These are phyloP conservation scores for Auricularia sp. DNA, from an alignment of 768 basidiomycete genomes.

Conservation along the genomic window DNA sequence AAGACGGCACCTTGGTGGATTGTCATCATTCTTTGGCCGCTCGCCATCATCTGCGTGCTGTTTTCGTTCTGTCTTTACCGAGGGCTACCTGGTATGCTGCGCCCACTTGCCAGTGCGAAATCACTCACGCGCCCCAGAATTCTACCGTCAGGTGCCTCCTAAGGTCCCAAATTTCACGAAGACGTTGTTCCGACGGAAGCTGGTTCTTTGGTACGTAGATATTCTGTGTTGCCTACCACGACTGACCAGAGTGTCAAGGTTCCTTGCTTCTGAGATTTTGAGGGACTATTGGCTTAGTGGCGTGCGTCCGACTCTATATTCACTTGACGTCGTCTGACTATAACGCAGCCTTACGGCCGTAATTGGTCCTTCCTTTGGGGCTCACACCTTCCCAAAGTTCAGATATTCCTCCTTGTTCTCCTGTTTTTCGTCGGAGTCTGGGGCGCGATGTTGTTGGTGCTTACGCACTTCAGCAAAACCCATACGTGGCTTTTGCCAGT, in stretches of 20 bases:
- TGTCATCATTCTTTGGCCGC: slow-evolving; percentile 69
- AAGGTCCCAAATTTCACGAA: slow-evolving; percentile 88
- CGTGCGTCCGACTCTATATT: slow-evolving; percentile 31
- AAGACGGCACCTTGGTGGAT: slow-evolving; percentile 71
- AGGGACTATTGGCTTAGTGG: slow-evolving; percentile 90
- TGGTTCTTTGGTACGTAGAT: slow-evolving; percentile 64
- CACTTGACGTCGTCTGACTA: slow-evolving; percentile 8
- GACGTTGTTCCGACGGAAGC: slow-evolving; percentile 81
- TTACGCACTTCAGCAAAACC: slow-evolving; percentile 83
- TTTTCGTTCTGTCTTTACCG: slow-evolving; percentile 69
- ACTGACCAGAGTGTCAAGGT: slow-evolving; percentile 18
- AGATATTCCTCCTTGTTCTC: slow-evolving; percentile 68
- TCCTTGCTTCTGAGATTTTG: slow-evolving; percentile 83
- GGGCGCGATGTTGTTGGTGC: slow-evolving; percentile 59
- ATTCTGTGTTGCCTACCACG: background rate
- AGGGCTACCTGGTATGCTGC: slow-evolving; percentile 65
- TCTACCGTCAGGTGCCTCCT: slow-evolving; percentile 86
- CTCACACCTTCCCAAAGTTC: slow-evolving; percentile 71
- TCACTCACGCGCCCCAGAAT: slow-evolving; percentile 37
- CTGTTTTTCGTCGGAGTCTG: slow-evolving; percentile 83
- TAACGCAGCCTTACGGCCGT: slow-evolving; percentile 68
- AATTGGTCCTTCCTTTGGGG: slow-evolving; percentile 94
- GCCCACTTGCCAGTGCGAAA: slow-evolving; percentile 4
- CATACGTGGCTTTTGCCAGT: slow-evolving; percentile 94
- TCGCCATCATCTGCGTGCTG: slow-evolving; percentile 59